These are phyloP conservation scores for Botryotinia calthae DNA, from an alignment of 2,329 filamentous ascomycete genomes.

Conservation along the genomic window DNA sequence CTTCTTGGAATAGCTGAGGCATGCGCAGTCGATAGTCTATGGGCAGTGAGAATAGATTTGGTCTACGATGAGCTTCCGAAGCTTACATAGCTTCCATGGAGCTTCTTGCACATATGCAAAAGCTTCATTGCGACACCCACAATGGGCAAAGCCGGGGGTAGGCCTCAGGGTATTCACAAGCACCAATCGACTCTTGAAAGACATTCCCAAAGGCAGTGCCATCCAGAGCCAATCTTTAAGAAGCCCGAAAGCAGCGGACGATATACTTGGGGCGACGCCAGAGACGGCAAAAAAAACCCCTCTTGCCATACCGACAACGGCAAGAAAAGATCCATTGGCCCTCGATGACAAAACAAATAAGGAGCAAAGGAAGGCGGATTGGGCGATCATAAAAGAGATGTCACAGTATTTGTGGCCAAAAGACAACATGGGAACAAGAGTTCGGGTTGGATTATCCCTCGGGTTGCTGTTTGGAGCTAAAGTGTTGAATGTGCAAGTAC, in stretches of 20 bases:
- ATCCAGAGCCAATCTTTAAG: slow-evolving; percentile 29
- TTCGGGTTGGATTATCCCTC: slow-evolving; percentile 83
- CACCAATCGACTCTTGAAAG: slow-evolving; percentile 29
- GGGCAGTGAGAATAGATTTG: slow-evolving; percentile 15
- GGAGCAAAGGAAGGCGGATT: slow-evolving; percentile 94
- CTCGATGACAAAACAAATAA: slow-evolving; percentile 67
- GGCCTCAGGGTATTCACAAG: slow-evolving; percentile 37
- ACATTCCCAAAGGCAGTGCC: slow-evolving; percentile 27
- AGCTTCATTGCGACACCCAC: slow-evolving; percentile 26
- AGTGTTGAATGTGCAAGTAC: slow-evolving; percentile 94
- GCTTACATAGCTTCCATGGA: slow-evolving; percentile 32
- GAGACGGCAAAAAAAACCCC: slow-evolving; percentile 30
- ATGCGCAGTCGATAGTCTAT: slow-evolving; percentile 25
- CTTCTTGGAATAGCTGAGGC: slow-evolving; percentile 16
- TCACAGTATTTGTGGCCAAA: slow-evolving; percentile 94
- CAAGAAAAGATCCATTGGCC: slow-evolving; percentile 56
- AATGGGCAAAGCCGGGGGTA: slow-evolving; percentile 29
- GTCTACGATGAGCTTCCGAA: slow-evolving; percentile 35
- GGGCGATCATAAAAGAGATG: slow-evolving; percentile 99
- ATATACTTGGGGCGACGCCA: slow-evolving; percentile 29
- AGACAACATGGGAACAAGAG: slow-evolving; percentile 75
- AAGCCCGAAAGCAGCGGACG: slow-evolving; percentile 27
- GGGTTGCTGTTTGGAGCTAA: slow-evolving; percentile 84
- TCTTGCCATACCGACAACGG: slow-evolving; percentile 23
- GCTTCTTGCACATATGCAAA: slow-evolving; percentile 34